A percentile compares a stretch with the other conserved stretches of the same genome.
phyloP scores from a whole-genome alignment of 2,329 filamentous ascomycete species.

The Fonsecaea multimorphosa region DNA sequence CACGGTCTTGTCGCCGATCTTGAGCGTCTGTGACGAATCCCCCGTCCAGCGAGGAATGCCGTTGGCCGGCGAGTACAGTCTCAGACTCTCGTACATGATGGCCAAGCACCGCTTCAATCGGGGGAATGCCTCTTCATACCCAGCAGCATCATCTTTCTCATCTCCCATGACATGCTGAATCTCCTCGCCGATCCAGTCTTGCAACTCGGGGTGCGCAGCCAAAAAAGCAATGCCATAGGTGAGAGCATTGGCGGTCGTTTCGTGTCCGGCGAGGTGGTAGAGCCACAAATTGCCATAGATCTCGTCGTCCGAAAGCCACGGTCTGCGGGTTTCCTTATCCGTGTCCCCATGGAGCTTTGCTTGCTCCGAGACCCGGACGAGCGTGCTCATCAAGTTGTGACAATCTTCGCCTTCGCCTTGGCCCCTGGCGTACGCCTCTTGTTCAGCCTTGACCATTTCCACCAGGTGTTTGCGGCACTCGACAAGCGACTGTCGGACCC shows the following conservation, averaged over 20 bases:
- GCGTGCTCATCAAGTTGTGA: constrained; percentile 35
- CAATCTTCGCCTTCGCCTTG: constrained; percentile 19
- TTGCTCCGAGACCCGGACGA: constrained; percentile 36
- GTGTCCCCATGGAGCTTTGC: constrained; percentile 38
- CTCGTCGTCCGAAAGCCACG: constrained; percentile 48
- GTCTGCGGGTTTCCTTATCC: constrained; percentile 28
- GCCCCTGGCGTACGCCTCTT: neutral
- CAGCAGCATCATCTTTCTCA: neutral
- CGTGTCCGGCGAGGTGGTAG: constrained; percentile 59
- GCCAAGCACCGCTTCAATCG: constrained; percentile 20
- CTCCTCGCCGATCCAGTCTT: constrained; percentile 55
- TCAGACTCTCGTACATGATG: constrained; percentile 39
- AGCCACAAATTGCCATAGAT: constrained; percentile 59
- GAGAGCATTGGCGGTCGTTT: constrained; percentile 57
- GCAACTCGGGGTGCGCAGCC: constrained; percentile 52
- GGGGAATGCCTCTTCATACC: constrained; percentile 21
- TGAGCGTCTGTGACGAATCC: constrained; percentile 26
- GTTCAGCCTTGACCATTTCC: neutral
- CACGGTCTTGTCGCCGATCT: constrained; percentile 28
- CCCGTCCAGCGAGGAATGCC: constrained; percentile 23
- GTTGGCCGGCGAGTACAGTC: constrained; percentile 33
- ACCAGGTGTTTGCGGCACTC: neutral
- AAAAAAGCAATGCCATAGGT: constrained; percentile 53
- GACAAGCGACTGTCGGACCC: neutral
- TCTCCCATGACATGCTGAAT: constrained; percentile 36